Conservation (phyloP, 2,329 filamentous ascomycete genomes). For the Colletotrichum sp. region DNA sequence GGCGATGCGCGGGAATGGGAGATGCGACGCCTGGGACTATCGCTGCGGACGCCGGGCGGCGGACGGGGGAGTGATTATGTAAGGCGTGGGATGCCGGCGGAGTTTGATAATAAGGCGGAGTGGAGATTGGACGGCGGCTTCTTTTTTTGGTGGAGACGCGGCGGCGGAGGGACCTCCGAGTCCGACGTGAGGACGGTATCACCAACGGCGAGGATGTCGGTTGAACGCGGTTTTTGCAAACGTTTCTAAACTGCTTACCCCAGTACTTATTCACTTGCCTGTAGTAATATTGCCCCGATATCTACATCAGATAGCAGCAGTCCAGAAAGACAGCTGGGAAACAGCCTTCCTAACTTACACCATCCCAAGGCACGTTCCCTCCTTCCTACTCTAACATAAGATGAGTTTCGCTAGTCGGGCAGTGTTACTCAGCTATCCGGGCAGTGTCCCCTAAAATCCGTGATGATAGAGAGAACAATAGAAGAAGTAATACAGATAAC, state of each 20-base stretch:
- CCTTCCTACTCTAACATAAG: no score
- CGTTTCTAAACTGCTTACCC: no score
- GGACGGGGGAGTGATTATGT: background rate
- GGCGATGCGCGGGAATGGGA: background rate
- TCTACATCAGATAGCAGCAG: no score
- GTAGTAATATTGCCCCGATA: no score
- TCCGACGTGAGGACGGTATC: background rate
- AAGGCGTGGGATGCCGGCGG: background rate
- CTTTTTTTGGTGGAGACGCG: background rate
- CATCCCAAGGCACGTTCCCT: no score
- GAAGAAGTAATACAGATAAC: no score
- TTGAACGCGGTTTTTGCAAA: no score
- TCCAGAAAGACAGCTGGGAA: fast-evolving
- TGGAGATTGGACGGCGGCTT: background rate
- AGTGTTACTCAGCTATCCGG: no score
- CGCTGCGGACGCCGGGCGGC: background rate
- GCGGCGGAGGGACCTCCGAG: background rate
- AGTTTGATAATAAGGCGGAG: background rate
- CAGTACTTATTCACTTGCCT: fast-evolving
- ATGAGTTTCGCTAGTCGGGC: no score
- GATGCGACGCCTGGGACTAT: background rate
- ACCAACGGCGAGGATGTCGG: background rate
- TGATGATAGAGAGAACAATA: no score
- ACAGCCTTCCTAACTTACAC: no score
- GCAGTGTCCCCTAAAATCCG: no score